Evolutionary conservation across 2,329 filamentous ascomycete genomes (phyloP).

Genomic region (Periconia macrospinosa): DNA sequence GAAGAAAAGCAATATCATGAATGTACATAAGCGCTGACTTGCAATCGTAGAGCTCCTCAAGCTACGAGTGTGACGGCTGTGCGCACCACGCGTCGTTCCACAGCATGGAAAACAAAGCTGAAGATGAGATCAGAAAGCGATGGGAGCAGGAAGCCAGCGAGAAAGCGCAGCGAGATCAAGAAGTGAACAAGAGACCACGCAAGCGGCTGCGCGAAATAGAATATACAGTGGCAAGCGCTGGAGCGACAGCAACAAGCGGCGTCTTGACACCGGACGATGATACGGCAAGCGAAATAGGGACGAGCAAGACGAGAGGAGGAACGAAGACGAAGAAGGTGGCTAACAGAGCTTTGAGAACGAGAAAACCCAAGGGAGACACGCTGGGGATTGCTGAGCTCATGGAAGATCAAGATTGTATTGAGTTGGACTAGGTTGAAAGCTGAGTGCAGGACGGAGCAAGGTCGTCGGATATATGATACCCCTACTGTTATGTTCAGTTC

Average conservation of each 20-base stretch:
- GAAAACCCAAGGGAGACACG: conserved; percentile 12
- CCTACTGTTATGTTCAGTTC: not conserved
- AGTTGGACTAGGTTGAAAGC: conserved; percentile 17
- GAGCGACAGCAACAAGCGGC: conserved; percentile 1
- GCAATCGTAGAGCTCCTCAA: conserved; percentile 45
- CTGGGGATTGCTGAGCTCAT: conserved; percentile 21
- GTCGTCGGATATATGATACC: conserved; percentile 7
- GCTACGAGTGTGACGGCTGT: conserved; percentile 60
- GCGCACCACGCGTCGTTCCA: conserved; percentile 59
- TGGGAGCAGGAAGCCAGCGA: conserved; percentile 47
- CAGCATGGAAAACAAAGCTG: conserved; percentile 54
- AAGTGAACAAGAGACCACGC: conserved; percentile 18
- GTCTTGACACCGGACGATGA: conserved; percentile 11
- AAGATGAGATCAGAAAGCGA: conserved; percentile 51
- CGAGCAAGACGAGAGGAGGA: conserved; percentile 6
- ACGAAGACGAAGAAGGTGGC: conserved; percentile 10
- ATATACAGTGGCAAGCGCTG: conserved; percentile 7
- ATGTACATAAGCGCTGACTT: too few species aligned
- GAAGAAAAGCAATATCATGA: too few species aligned
- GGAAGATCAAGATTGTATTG: conserved; percentile 26
- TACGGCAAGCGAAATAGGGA: conserved; percentile 6
- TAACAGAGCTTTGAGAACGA: conserved; percentile 1
- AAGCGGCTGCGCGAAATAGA: conserved; percentile 33
- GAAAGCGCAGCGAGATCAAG: conserved; percentile 17
- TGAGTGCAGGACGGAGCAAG: not conserved